Evolutionary conservation across 2,329 filamentous ascomycete genomes (phyloP).

Genomic region (Emmonsia crescens): DNA sequence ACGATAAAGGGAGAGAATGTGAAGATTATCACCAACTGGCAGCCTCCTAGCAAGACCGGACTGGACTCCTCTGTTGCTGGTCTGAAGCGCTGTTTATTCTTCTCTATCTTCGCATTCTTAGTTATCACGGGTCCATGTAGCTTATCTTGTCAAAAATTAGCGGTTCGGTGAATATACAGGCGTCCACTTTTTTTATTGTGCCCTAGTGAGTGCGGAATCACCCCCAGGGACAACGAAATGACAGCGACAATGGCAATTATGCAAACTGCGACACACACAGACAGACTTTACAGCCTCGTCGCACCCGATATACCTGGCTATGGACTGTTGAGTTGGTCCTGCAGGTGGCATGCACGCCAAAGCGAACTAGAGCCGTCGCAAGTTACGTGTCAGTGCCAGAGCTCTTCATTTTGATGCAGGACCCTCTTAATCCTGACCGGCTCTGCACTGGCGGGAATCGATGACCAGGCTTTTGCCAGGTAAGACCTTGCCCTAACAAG

Average conservation of each 20-base stretch:
- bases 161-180: background rate
- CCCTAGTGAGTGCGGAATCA: background rate
- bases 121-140: background rate
- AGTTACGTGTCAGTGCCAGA: constrained; percentile 22
- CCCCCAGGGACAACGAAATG: constrained; percentile 11
- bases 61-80: background rate
- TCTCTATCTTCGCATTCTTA: background rate
- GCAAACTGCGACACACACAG: background rate
- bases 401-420: constrained; percentile 20
- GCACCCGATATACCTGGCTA: background rate
- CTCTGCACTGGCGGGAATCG: constrained; percentile 8
- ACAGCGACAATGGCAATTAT: constrained; percentile 16
- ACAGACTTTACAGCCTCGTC: background rate
- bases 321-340: constrained; percentile 12
- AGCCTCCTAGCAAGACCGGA: background rate
- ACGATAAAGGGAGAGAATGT: background rate
- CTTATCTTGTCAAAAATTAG: background rate
- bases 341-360: constrained; percentile 13
- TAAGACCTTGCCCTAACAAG: background rate
- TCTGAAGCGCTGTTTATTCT: background rate
- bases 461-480: background rate
- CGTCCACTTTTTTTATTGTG: background rate
- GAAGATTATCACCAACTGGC: background rate
- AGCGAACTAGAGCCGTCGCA: constrained; percentile 9
- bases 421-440: constrained; percentile 18